Percentiles rank a stretch among this genome's conserved stretches.
phyloP scores from a whole-genome alignment of 306 rosid genomes.

The Abrus precatorius region DNA sequence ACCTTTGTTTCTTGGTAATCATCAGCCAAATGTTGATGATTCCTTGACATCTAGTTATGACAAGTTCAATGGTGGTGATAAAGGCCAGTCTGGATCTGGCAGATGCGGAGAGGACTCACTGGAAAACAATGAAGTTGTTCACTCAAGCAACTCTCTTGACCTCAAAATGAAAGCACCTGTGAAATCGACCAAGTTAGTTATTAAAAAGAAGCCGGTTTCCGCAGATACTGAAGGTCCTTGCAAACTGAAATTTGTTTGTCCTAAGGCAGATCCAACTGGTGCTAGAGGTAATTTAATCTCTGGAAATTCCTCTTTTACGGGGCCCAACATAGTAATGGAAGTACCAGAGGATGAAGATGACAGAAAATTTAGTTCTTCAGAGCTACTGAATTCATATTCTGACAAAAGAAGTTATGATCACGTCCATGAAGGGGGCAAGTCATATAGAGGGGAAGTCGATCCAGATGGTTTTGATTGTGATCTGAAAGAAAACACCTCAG shows the following conservation, averaged over 20 bases:
- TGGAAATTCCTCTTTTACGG: conserved; percentile 51
- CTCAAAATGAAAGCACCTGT: conserved; percentile 63
- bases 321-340: conserved; percentile 44
- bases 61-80: conserved; percentile 44
- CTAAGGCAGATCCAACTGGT: conserved; percentile 49
- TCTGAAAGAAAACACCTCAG: conserved; percentile 52
- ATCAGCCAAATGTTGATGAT: conserved; percentile 42
- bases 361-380: conserved; percentile 55
- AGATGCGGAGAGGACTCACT: conserved; percentile 42
- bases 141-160: conserved; percentile 48
- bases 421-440: conserved; percentile 36
- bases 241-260: conserved; percentile 54
- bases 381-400: conserved; percentile 43
- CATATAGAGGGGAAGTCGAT: conserved; percentile 48
- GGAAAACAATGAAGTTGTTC: conserved; percentile 51
- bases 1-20: conserved; percentile 42
- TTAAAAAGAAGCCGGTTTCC: conserved; percentile 60
- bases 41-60: conserved; percentile 48
- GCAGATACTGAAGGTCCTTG: conserved; percentile 50
- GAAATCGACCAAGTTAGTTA: conserved; percentile 58
- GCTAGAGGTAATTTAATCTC: conserved; percentile 52
- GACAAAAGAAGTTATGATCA: conserved; percentile 42
- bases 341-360: conserved; percentile 54
- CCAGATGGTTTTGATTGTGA: conserved; percentile 59
- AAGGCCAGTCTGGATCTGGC: conserved; percentile 49